Base-by-base conservation (phyloP, 805 yeast genomes). In the Ogataea methanolica region DNA sequence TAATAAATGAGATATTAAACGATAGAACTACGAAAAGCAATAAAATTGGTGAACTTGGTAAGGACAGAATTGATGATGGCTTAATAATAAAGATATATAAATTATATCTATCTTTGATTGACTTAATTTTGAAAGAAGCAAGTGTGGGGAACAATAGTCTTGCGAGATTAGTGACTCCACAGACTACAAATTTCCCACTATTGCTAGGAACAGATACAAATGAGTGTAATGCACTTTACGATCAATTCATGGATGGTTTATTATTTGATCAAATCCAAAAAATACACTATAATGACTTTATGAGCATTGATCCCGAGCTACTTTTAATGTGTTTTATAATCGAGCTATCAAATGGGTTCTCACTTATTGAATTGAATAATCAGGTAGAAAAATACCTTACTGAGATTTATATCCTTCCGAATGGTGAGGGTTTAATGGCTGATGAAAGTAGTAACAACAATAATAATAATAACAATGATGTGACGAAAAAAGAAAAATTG, bases 251-350 rank as follows among this genome's bases (percentile, higher is more conserved):
- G 44, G 40, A 46, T n/a, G 68, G 69, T 1, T 33, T 41, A 8
- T 23, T 65, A 21, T 55, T 50, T 19, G 33, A 44, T n/a, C 63
- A 62, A 33, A 41, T 63, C 5, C 33, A 39, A 3, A 23, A 26
- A 12, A 53, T 61, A 2, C 55, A 44, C 43, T 31, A 47, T 4
- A 45, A 51, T 17, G 44, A 54, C 26, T 44, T 45, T 12, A 33
- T 14, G 5, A 9, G 36, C 26, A 44, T 56, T 11, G 65, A 65
- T 43, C 55, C 63, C 3, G 69, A 63, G 19, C 35, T 65, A 17
- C 46, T 53, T 4, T 50, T 65, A 34, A 60, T 64, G 57, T 59
- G 66, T 41, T 64, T 62, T 41, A 56, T 65, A 15, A 58, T 63
- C 33, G 69, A 66, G 45, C 49, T 56, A 14, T 52, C 65, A 5